Base-by-base conservation (phyloP, 2,329 filamentous ascomycete genomes). In the Alternaria sp. region DNA sequence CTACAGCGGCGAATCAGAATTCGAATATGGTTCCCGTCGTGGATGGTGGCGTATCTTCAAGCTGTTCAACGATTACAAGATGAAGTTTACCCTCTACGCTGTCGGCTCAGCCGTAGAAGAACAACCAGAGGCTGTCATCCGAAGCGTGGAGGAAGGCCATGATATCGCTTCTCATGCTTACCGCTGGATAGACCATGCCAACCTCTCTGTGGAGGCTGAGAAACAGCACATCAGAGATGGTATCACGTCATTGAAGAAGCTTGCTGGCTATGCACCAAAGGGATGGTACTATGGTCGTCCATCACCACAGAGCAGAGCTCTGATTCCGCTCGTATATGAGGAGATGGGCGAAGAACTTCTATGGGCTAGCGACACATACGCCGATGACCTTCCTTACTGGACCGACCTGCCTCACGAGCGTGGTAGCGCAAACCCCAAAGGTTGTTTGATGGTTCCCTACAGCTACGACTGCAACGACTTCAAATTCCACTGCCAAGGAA, bases 341-440 rank as follows among this genome's bases (percentile, higher is more conserved):
- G 84, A 86, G 71, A 82, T 86, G 78, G 82, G 83, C 4, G 80
- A 83, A 52, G 79, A 80, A 57, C 78, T 87, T 0, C 69, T 85
- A 0, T 87, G 83, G 79, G 79, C 80, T 22, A 78, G 76, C 16
- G 85, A 87, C 62, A 80, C 79, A 0, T 87, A 86, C 60, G 83
- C 84, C 14, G 85, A 87, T 59, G 85, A 87, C 59, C 74, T 86
- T 6, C 85, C 85, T 0, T 86, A 86, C 71, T 86, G 84, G 85
- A 77, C 82, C 5, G 85, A 86, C 66, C 72, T 86, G 2, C 84
- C 84, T 0, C 75, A 79, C 30, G 85, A 87, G 72, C 75, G 79
- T 7, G 72, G 79, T 10, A 74, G 72, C 14, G 62, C 70, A 0
- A 71, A 75, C 16, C 74, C 81, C 1, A 81, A 85, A 62, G 84